Evolutionary conservation across 768 basidiomycete genomes (phyloP), one percentile per base, ranked within the genome.

Genomic region (Neoboletus magnificus): DNA sequence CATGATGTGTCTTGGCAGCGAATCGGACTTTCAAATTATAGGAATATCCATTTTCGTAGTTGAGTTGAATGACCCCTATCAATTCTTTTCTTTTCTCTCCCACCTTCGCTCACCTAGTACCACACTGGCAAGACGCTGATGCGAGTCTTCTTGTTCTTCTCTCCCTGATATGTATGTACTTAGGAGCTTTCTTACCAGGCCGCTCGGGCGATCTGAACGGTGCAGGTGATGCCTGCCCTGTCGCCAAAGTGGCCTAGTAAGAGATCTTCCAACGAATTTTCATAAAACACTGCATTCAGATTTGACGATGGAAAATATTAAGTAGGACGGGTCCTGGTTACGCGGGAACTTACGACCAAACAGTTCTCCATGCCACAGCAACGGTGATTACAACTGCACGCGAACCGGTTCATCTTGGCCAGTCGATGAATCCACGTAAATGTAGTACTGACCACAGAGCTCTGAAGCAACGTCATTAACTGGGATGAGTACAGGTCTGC

Each of bases 341-440:
- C 36, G 18, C 16, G n/a, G 18, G 43, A n/a, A 46, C 13, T n/a
- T n/a, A 32, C 27, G 22, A 32, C 20, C 12, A 13, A 46, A 13
- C 12, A 6, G 20, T 22, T 22, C 40, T 41, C 40, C 44, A 12
- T 18, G 7, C 42, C 50, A 59, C 41, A 52, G 50, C 47, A 60
- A 58, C 22, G 35, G 36, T 22, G 49, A 47, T 58, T 47, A 49
- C 32, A 22, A 37, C 27, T 43, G 41, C 40, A 62, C 62, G 60
- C 62, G 54, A 62, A 23, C 62, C 62, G 53, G 9, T 27, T 41
- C 29, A 10, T 22, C 27, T 42, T 39, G 29, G 33, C 23, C 33
- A 25, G n/a, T 13, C 15, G 27, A 27, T 27, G 27, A 27, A 27
- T 27, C 27, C 27, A 5, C 27, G 27, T 27, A 27, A 27, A 27